Conservation (phyloP, 1,284 basidiomycete species). For the Ganoderma multipileum region DNA sequence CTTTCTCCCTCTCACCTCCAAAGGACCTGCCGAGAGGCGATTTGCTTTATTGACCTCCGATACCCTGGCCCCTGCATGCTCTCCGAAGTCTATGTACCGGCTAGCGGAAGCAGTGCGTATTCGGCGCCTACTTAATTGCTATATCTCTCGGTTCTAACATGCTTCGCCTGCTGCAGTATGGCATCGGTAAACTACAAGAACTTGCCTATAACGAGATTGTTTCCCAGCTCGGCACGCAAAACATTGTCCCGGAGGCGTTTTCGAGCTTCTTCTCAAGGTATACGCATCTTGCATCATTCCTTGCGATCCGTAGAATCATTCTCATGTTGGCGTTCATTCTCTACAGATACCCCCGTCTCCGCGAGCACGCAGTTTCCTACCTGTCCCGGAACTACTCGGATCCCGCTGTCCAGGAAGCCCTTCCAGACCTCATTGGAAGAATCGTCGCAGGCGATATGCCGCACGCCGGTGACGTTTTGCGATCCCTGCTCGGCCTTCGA, state of each 20-base stretch:
- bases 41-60: constrained; percentile 19
- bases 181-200: constrained; percentile 27
- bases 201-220: constrained; percentile 27
- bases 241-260: constrained; percentile 33
- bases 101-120: constrained; percentile 33
- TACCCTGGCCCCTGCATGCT: constrained; percentile 30
- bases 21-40: constrained; percentile 11
- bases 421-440: constrained; percentile 19
- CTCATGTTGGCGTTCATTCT: background rate
- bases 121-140: background rate
- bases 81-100: constrained; percentile 38
- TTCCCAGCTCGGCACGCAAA: constrained; percentile 19
- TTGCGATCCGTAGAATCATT: background rate
- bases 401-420: constrained; percentile 11
- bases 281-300: background rate
- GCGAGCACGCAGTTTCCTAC: constrained; percentile 29
- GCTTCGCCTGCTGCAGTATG: constrained; percentile 7
- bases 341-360: constrained; percentile 27
- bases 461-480: constrained; percentile 24
- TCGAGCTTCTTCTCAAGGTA: constrained; percentile 28
- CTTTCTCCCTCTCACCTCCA: constrained; percentile 33
- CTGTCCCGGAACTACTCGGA: constrained; percentile 22
- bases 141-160: background rate
- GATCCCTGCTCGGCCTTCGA: constrained; percentile 27
- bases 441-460: constrained; percentile 28